Conservation (phyloP, 2,329 filamentous ascomycete genomes). For the Zarea fungicola region DNA sequence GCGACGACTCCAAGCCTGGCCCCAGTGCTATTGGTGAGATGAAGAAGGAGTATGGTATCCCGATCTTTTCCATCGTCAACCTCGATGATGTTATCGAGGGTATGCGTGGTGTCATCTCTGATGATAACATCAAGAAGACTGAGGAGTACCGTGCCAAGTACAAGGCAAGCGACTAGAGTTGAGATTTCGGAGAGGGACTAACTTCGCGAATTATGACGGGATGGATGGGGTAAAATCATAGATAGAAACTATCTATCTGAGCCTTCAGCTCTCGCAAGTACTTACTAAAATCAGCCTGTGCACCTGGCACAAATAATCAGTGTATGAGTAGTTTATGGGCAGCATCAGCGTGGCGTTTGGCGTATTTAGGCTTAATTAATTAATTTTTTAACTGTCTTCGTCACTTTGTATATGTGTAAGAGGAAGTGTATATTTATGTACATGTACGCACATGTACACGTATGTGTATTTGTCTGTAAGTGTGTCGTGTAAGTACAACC, state of each 20-base stretch:
- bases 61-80: conserved; percentile 77
- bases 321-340: conserved; percentile 10
- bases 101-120: conserved; percentile 55
- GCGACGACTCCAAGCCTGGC: conserved; percentile 63
- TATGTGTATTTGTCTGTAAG: no score
- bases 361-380: conserved; percentile 4
- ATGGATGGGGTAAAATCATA: not conserved
- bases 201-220: no score
- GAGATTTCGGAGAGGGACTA: no score
- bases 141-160: conserved; percentile 68
- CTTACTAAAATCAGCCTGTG: conserved; percentile 5
- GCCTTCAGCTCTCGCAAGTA: not conserved
- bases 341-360: conserved; percentile 13
- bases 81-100: conserved; percentile 77
- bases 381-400: not conserved
- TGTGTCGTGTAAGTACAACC: not conserved
- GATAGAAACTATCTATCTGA: conserved; percentile 9
- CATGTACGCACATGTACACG: no score
- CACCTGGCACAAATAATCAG: not conserved
- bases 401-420: not conserved
- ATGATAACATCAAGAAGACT: conserved; percentile 59
- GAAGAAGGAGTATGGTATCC: conserved; percentile 74
- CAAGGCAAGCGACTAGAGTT: conserved; percentile 54
- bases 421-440: not conserved
- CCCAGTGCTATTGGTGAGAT: conserved; percentile 83